Evolutionary conservation across 345 rosid genomes (phyloP).

Genomic region (Salix udensis): DNA sequence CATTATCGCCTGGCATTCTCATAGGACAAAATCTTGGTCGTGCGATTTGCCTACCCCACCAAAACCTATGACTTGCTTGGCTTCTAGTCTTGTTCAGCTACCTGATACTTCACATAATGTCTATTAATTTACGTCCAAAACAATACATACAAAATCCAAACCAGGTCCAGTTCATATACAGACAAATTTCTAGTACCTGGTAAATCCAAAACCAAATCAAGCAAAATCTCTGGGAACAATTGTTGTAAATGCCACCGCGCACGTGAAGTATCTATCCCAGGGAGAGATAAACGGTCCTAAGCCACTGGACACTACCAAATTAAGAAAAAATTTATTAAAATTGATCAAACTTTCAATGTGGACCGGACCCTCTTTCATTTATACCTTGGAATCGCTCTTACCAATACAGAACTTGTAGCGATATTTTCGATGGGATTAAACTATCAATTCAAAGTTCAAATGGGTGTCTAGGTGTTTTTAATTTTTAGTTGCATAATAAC

Average conservation of each 20-base stretch:
- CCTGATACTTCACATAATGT: neutral
- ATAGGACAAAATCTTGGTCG: neutral
- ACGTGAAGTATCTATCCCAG: neutral
- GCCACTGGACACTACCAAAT: neutral
- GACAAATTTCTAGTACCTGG: neutral
- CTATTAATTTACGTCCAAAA: neutral
- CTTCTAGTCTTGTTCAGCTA: neutral
- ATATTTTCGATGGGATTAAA: too few species aligned
- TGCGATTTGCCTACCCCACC: neutral
- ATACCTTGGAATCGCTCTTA: accelerated
- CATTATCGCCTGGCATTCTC: neutral
- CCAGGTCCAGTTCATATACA: neutral
- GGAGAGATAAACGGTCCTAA: neutral
- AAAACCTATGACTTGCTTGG: neutral
- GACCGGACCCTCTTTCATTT: too few species aligned
- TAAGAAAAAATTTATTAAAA: too few species aligned
- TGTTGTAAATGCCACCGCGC: neutral
- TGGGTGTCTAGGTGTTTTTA: too few species aligned
- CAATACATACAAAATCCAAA: neutral
- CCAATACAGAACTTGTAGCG: too few species aligned
- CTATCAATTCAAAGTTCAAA: too few species aligned
- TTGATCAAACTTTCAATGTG: too few species aligned
- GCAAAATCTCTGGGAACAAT: neutral
- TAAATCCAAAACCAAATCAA: neutral
- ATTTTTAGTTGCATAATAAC: too few species aligned